A percentile compares a stretch with the other conserved stretches of the same genome.
phyloP scores from a whole-genome alignment of 805 yeast genomes.

The Metschnikowia cerradonensis region DNA sequence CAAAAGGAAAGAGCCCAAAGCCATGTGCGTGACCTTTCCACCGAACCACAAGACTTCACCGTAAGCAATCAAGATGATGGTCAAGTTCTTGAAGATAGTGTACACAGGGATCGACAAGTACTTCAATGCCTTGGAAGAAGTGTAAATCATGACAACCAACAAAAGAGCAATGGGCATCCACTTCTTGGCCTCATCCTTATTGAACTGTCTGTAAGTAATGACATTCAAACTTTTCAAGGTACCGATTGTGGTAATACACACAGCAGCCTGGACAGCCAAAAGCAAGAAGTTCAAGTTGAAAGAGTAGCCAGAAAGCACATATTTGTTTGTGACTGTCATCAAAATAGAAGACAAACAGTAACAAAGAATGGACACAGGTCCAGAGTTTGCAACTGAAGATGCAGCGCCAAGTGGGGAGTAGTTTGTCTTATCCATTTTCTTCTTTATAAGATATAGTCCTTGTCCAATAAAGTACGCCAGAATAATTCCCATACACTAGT shows the following conservation, averaged over 20 bases:
- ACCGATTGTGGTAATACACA: conserved; percentile 72
- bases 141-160: conserved; percentile 91
- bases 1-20: conserved; percentile 78
- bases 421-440: conserved; percentile 35
- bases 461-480: conserved; percentile 38
- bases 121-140: conserved; percentile 92
- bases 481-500: conserved; percentile 36
- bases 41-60: conserved; percentile 98
- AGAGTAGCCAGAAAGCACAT: conserved; percentile 71
- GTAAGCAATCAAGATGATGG: conserved; percentile 93
- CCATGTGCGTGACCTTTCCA: conserved; percentile 85
- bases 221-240: conserved; percentile 69
- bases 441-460: conserved; percentile 27
- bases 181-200: conserved; percentile 83
- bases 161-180: conserved; percentile 93
- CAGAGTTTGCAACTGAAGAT: conserved; percentile 46
- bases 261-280: conserved; percentile 82
- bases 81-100: conserved; percentile 96
- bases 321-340: conserved; percentile 97
- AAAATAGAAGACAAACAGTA: conserved; percentile 93
- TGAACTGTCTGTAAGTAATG: conserved; percentile 83
- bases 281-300: conserved; percentile 83
- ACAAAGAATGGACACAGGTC: conserved; percentile 65
- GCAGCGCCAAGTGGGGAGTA: conserved; percentile 22
- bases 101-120: conserved; percentile 90